A percentile compares a stretch with the other conserved stretches of the same genome.
Conservation (phyloP, 192 early-diverging fungal species). For the Paraglomus occultum region DNA sequence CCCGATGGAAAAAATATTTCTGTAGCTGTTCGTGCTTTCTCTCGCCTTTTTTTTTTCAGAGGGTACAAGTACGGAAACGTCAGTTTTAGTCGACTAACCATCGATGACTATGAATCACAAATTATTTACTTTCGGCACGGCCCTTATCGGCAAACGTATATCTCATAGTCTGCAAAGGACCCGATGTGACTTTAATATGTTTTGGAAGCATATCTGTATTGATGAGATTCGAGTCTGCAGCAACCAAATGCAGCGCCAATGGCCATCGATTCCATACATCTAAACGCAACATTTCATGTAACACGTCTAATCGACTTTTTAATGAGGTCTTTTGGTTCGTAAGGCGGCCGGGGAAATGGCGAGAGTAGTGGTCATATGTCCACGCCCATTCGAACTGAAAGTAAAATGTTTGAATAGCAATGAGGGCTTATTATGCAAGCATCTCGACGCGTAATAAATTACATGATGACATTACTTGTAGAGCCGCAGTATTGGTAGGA, state of each 20-base stretch:
- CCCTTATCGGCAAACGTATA: not conserved
- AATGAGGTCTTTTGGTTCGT: not conserved
- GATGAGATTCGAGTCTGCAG: not conserved
- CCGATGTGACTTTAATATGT: not conserved
- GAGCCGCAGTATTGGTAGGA: not conserved
- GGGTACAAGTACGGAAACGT: not conserved
- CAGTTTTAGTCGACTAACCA: not conserved
- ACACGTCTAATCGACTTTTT: not conserved
- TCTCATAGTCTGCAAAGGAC: not conserved
- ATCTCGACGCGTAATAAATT: too few species aligned
- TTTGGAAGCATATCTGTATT: constrained; percentile 2
- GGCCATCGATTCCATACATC: constrained; percentile 7
- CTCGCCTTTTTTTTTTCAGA: not conserved
- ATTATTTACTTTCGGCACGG: not conserved
- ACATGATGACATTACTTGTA: too few species aligned
- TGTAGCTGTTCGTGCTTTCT: too few species aligned
- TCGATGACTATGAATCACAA: not conserved
- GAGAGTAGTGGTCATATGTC: not conserved
- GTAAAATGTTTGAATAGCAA: too few species aligned
- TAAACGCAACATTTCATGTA: not conserved
- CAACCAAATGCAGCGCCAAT: constrained; percentile 3
- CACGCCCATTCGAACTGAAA: constrained; percentile 22
- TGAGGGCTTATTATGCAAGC: too few species aligned
- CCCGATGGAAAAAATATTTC: not conserved
- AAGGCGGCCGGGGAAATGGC: not conserved